A percentile compares a stretch with the other conserved stretches of the same genome.
Evolutionary conservation across 2,329 filamentous ascomycete genomes (phyloP).

Genomic region (Apiospora phragmitis): DNA sequence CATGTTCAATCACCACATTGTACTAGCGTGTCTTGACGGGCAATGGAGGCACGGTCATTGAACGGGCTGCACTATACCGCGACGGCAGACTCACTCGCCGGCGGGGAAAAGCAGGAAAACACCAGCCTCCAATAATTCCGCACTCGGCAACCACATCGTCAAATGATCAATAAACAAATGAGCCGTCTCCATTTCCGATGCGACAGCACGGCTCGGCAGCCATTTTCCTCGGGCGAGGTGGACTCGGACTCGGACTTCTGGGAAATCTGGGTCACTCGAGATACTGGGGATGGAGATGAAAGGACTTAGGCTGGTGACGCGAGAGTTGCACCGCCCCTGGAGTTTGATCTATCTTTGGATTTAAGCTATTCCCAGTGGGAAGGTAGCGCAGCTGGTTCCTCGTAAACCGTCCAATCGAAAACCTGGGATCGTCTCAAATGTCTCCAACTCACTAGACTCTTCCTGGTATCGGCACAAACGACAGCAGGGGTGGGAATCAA

Average conservation of each 20-base stretch:
- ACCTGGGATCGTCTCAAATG: not conserved
- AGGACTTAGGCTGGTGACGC: not conserved
- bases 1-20: not conserved
- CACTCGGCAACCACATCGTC: not conserved
- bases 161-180: not conserved
- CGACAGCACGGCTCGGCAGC: not conserved
- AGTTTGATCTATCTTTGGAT: slow-evolving; percentile 18
- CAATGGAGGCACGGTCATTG: not conserved
- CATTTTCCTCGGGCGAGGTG: not conserved
- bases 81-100: not conserved
- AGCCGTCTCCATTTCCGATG: not conserved
- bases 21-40: not conserved
- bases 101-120: not conserved
- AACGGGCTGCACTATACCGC: not conserved
- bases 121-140: not conserved
- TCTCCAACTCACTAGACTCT: not conserved
- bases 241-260: too few relatives aligned
- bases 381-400: slow-evolving; percentile 7
- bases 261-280: not conserved
- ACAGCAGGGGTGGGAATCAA: not conserved
- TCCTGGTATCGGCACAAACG: not conserved
- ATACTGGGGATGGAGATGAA: not conserved
- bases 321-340: slow-evolving; percentile 3
- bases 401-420: slow-evolving; percentile 8
- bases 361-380: slow-evolving; percentile 10